Conservation (phyloP, 495 filamentous ascomycete genomes). For the Ascobolus immersus region DNA sequence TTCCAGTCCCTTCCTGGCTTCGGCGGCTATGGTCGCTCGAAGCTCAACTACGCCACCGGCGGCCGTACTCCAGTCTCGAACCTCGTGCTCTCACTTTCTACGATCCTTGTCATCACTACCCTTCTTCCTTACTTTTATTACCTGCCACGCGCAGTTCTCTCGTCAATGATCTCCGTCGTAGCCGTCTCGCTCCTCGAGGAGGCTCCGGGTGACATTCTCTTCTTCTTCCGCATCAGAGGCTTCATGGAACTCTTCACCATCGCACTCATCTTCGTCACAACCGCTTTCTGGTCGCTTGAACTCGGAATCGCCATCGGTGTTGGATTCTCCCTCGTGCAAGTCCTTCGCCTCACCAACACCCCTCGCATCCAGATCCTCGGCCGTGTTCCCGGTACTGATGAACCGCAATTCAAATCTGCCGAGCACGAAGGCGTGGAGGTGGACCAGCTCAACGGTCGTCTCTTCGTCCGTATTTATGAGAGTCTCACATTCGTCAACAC, state of each 20-base stretch:
- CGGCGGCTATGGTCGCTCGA: conserved; percentile 87
- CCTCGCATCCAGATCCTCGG: conserved; percentile 94
- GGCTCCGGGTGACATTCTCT: conserved; percentile 66
- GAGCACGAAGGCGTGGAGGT: conserved; percentile 50
- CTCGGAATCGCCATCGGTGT: conserved; percentile 76
- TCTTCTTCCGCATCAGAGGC: conserved; percentile 68
- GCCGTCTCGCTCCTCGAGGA: conserved; percentile 89
- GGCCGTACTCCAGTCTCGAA: conserved; percentile 82
- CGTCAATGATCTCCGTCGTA: conserved; percentile 83
- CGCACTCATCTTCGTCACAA: conserved; percentile 64
- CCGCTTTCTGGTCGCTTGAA: conserved; percentile 74
- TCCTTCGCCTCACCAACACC: conserved; percentile 69
- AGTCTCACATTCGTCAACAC: conserved; percentile 94
- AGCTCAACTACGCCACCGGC: conserved; percentile 76
- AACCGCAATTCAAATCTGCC: conserved; percentile 62
- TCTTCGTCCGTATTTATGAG: conserved; percentile 94
- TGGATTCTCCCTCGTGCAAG: conserved; percentile 61
- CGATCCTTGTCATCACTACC: conserved; percentile 51
- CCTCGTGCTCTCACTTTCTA: conserved; percentile 57
- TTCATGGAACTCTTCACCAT: conserved; percentile 69
- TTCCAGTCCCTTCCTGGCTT: conserved; percentile 85
- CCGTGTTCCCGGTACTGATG: conserved; percentile 47
- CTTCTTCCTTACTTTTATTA: conserved; percentile 84
- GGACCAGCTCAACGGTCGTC: conserved; percentile 69
- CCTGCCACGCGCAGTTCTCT: conserved; percentile 50